Conservation (phyloP, 2,329 filamentous ascomycete genomes). For the Erysiphe neolycopersici region DNA sequence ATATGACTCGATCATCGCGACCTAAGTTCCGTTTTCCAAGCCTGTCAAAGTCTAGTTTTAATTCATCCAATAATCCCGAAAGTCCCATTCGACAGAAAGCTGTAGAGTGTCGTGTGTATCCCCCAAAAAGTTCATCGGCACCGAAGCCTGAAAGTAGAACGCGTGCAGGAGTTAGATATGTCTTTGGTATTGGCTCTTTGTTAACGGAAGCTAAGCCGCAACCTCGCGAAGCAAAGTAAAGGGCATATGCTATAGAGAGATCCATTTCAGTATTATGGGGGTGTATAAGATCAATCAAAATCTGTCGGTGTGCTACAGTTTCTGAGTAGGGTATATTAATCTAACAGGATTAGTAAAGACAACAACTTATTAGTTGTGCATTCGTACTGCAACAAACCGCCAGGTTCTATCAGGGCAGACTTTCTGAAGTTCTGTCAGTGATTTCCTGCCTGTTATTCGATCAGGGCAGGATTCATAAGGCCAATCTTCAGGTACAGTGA, state of each 20-base stretch:
- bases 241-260: constrained; percentile 67
- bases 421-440: constrained; percentile 43
- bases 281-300: constrained; percentile 52
- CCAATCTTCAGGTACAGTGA: neutral
- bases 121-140: constrained; percentile 87
- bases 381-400: constrained; percentile 52
- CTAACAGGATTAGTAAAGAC: constrained; percentile 13
- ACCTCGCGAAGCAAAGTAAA: constrained; percentile 90
- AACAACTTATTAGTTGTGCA: neutral
- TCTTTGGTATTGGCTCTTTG: constrained; percentile 2
- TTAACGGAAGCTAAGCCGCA: constrained; percentile 13
- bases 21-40: constrained; percentile 88
- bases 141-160: constrained; percentile 81
- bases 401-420: constrained; percentile 47
- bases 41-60: constrained; percentile 60
- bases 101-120: constrained; percentile 60
- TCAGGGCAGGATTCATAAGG: constrained; percentile 68
- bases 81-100: constrained; percentile 49
- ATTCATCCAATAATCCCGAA: constrained; percentile 46
- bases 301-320: constrained; percentile 37
- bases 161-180: constrained; percentile 44
- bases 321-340: constrained; percentile 64
- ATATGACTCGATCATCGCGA: constrained; percentile 73
- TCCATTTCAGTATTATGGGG: constrained; percentile 99
- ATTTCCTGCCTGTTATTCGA: constrained; percentile 58